Percentiles rank a stretch among this genome's conserved stretches.
phyloP scores from a whole-genome alignment of 108 stramenopile species.

The Schizochytrium sp. region DNA sequence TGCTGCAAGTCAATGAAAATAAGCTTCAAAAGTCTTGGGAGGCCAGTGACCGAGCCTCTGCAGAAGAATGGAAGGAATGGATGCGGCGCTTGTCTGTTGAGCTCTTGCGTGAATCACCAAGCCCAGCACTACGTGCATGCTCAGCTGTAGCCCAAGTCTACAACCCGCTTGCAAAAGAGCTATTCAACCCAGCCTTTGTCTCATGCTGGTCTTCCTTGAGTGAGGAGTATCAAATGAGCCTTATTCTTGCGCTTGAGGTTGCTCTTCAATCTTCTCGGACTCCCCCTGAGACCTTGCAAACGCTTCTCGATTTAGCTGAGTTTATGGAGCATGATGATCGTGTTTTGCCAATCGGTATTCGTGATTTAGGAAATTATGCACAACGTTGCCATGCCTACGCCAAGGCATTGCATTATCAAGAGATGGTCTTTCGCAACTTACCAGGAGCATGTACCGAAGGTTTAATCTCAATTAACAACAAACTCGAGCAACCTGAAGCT shows the following conservation, averaged over 20 bases:
- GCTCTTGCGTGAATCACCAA: constrained; percentile 92
- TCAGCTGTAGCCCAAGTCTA: constrained; percentile 92
- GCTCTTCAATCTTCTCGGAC: constrained; percentile 85
- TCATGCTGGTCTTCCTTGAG: constrained; percentile 92
- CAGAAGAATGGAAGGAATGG: constrained; percentile 98
- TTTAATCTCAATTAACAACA: constrained; percentile 95
- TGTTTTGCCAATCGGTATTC: constrained; percentile 93
- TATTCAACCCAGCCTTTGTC: constrained; percentile 96
- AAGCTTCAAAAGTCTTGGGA: constrained; percentile 91
- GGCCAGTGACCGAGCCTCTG: constrained; percentile 85
- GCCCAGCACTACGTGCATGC: constrained; percentile 90
- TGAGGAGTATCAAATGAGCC: constrained; percentile 79
- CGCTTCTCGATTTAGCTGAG: constrained; percentile 94
- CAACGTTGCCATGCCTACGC: constrained; percentile 96
- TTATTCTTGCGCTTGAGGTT: constrained; percentile 86
- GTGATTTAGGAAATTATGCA: constrained; percentile 88
- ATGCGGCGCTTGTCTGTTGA: constrained; percentile 90
- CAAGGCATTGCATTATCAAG: constrained; percentile 94
- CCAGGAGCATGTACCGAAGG: constrained; percentile 78
- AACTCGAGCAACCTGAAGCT: constrained; percentile 94
- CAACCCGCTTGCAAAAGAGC: constrained; percentile 90
- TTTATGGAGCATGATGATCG: constrained; percentile 95
- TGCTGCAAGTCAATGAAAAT: constrained; percentile 76
- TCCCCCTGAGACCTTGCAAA: constrained; percentile 85
- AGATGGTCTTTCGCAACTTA: constrained; percentile 77